Evolutionary conservation across 108 stramenopile species (phyloP).

Genomic region (Nitzschia putrida): DNA sequence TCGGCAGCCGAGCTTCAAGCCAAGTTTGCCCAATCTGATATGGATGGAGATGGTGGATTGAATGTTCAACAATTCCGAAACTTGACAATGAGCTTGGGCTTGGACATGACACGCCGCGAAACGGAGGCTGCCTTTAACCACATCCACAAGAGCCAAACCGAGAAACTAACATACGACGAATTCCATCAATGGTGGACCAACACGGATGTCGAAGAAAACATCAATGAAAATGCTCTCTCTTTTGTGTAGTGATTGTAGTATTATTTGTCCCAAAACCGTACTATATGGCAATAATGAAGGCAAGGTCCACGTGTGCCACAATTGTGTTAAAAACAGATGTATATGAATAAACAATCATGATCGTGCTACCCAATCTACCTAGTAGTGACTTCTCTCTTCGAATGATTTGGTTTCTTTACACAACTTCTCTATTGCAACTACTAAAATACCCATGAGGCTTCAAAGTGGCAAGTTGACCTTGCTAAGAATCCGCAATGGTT

Average conservation of each 20-base stretch:
- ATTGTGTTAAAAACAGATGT: too few species aligned
- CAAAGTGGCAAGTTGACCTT: too few species aligned
- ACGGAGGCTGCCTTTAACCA: slow-evolving; percentile 33
- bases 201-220: slow-evolving; percentile 14
- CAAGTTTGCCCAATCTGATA: slow-evolving; percentile 44
- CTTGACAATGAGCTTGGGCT: slow-evolving; percentile 27
- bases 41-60: slow-evolving; percentile 39
- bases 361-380: too few species aligned
- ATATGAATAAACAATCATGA: too few species aligned
- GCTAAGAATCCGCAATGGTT: too few species aligned
- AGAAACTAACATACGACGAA: slow-evolving; percentile 30
- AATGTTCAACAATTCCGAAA: slow-evolving; percentile 46
- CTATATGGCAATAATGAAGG: too few species aligned
- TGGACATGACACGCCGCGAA: slow-evolving; percentile 41
- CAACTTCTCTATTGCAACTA: too few species aligned
- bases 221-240: slow-evolving; percentile 23
- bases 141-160: slow-evolving; percentile 32
- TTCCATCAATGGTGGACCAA: slow-evolving; percentile 43
- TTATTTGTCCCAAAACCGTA: too few species aligned
- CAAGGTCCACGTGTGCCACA: too few species aligned
- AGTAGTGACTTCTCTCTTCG: too few species aligned
- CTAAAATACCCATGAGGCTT: too few species aligned
- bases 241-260: slow-evolving; percentile 30
- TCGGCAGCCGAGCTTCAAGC: slow-evolving; percentile 35
- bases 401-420: too few species aligned